Conservation (phyloP, 202 grass and related monocot species). For the Setaria viridis region DNA sequence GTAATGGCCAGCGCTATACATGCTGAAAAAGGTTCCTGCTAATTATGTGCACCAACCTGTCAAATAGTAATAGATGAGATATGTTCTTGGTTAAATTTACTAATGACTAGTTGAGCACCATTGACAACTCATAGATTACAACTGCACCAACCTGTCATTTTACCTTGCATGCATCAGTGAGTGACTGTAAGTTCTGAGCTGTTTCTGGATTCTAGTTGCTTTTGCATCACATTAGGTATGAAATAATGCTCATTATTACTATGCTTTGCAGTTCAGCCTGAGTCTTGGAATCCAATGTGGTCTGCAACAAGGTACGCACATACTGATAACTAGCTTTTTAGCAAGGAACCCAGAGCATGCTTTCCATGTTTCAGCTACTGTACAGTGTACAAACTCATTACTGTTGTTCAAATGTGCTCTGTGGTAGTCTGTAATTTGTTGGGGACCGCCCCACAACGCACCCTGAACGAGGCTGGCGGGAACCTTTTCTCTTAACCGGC, state of each 20-base stretch:
- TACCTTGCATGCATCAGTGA: slow-evolving; percentile 72
- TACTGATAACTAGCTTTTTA: background rate
- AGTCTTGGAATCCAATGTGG: slow-evolving; percentile 99
- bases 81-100: background rate
- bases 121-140: background rate
- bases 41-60: background rate
- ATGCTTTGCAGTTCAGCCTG: slow-evolving; percentile 84
- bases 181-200: slow-evolving; percentile 78
- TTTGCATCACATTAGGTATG: slow-evolving; percentile 18
- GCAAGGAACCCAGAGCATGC: background rate
- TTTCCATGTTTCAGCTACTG: slow-evolving; percentile 11
- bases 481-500: too few relatives aligned
- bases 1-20: background rate
- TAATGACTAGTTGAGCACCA: background rate
- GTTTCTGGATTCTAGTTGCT: background rate
- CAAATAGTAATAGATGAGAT: background rate
- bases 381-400: background rate
- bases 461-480: too few relatives aligned
- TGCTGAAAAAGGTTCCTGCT: background rate
- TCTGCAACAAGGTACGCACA: slow-evolving; percentile 86
- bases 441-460: too few relatives aligned
- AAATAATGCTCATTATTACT: slow-evolving; percentile 23
- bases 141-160: slow-evolving; percentile 3
- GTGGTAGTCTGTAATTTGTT: background rate
- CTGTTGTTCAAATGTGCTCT: background rate